Percentiles rank a stretch among this genome's conserved stretches.
Conservation (phyloP, 495 filamentous ascomycete species). For the Zalerion maritima region DNA sequence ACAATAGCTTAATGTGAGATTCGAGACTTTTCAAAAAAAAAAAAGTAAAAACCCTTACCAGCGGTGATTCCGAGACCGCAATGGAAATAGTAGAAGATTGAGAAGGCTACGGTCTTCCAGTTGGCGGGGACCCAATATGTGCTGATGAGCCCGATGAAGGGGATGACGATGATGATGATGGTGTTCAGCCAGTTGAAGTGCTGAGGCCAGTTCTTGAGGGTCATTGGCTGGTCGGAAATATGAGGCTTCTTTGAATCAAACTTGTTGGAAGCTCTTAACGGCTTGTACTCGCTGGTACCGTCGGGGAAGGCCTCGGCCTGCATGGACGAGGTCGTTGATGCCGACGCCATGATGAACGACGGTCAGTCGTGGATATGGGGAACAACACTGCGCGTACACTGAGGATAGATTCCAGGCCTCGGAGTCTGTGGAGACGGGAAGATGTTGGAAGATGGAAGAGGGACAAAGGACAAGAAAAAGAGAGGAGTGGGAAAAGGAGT, state of each 20-base stretch:
- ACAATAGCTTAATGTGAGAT: neutral
- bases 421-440: neutral
- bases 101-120: constrained; percentile 62
- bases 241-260: constrained; percentile 36
- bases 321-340: constrained; percentile 17
- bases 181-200: constrained; percentile 96
- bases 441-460: neutral
- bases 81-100: constrained; percentile 81
- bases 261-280: constrained; percentile 24
- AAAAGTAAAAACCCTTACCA: constrained; percentile 31
- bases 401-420: constrained; percentile 2
- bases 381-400: neutral
- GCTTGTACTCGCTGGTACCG: constrained; percentile 33
- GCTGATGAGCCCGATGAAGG: constrained; percentile 57
- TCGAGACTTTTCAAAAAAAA: neutral
- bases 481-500: constrained; percentile 1
- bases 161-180: constrained; percentile 72
- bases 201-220: constrained; percentile 81
- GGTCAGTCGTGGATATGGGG: constrained; percentile 1
- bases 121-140: constrained; percentile 72
- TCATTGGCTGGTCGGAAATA: constrained; percentile 52
- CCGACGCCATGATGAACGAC: constrained; percentile 27
- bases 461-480: constrained; percentile 2
- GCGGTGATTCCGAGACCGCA: constrained; percentile 83
- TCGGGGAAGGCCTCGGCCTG: constrained; percentile 28